A percentile compares a stretch with the other conserved stretches of the same genome.
phyloP scores from a whole-genome alignment of 2,329 filamentous ascomycete species.

The Tympanopsis confertula region DNA sequence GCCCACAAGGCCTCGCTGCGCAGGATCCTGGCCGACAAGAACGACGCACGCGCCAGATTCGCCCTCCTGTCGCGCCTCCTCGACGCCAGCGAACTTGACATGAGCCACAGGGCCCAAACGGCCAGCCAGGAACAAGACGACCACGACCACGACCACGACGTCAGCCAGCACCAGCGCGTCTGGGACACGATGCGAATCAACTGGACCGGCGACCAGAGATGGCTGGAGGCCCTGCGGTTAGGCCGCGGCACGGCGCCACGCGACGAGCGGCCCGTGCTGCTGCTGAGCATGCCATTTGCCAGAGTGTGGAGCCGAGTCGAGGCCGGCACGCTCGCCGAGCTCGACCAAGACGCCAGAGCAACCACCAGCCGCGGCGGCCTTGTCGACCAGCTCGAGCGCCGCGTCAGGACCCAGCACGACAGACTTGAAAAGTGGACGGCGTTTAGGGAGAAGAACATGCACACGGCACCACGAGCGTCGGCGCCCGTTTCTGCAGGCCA shows the following conservation, averaged over 20 bases:
- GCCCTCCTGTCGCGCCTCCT: slow-evolving; percentile 53
- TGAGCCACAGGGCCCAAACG: slow-evolving; percentile 39
- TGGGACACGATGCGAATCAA: slow-evolving; percentile 55
- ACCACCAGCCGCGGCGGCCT: slow-evolving; percentile 32
- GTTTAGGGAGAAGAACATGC: slow-evolving; percentile 42
- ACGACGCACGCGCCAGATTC: slow-evolving; percentile 45
- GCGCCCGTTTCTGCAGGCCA: slow-evolving; percentile 9
- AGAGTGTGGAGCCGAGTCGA: slow-evolving; percentile 61
- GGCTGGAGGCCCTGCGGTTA: slow-evolving; percentile 60
- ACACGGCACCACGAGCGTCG: slow-evolving; percentile 13
- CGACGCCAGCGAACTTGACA: slow-evolving; percentile 45
- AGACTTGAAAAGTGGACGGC: slow-evolving; percentile 64
- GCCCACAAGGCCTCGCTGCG: slow-evolving; percentile 60
- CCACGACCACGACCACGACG: slow-evolving; percentile 27
- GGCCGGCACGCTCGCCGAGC: slow-evolving; percentile 40
- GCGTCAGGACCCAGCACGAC: slow-evolving; percentile 54
- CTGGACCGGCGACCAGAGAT: slow-evolving; percentile 68
- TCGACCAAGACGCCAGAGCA: slow-evolving; percentile 28
- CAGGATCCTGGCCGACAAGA: slow-evolving; percentile 45
- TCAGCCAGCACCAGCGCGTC: slow-evolving; percentile 31
- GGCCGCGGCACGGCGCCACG: slow-evolving; percentile 46
- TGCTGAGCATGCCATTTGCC: slow-evolving; percentile 59
- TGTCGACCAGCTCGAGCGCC: slow-evolving; percentile 58
- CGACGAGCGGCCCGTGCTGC: no score
- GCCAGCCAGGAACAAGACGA: slow-evolving; percentile 22